Percentiles rank a stretch among this genome's conserved stretches.
phyloP scores from a whole-genome alignment of 2,329 filamentous ascomycete species.

The Triangularia setosa region DNA sequence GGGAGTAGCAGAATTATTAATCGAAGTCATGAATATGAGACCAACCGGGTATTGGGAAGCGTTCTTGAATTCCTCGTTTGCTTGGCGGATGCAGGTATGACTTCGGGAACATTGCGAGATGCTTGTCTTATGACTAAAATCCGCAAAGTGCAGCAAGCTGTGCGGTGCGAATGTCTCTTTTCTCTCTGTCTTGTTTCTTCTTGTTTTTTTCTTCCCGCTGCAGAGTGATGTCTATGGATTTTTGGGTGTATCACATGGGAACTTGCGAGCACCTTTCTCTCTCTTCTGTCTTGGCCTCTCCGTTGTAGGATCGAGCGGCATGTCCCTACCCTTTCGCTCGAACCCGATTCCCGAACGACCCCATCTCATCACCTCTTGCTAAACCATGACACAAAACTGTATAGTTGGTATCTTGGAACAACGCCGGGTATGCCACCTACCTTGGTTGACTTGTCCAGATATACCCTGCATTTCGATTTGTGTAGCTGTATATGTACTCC shows the following conservation, averaged over 20 bases:
- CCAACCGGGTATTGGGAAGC: not conserved
- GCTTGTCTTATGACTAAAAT: not conserved
- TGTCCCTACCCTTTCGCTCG: not conserved
- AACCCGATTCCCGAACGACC: not conserved
- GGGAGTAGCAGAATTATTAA: not conserved
- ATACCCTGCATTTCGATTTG: not conserved
- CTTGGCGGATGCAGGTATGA: not conserved
- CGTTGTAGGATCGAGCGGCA: not conserved
- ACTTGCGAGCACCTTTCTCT: not conserved
- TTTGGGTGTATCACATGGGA: not conserved
- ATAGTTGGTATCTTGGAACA: not conserved
- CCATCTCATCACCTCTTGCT: no score
- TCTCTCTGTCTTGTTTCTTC: not conserved
- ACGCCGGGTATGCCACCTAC: not conserved
- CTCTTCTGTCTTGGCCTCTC: not conserved
- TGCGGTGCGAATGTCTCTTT: no score
- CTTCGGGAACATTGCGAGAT: not conserved
- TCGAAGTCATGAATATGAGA: constrained; percentile 1
- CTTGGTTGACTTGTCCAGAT: not conserved
- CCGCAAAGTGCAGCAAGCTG: not conserved
- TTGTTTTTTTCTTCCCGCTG: not conserved
- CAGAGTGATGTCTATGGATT: not conserved
- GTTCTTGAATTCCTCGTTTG: not conserved
- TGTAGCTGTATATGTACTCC: not conserved
- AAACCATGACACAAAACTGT: not conserved